A percentile compares a stretch with the other conserved stretches of the same genome.
Conservation (phyloP, 2,329 filamentous ascomycete species). For the Penicillium sp. region DNA sequence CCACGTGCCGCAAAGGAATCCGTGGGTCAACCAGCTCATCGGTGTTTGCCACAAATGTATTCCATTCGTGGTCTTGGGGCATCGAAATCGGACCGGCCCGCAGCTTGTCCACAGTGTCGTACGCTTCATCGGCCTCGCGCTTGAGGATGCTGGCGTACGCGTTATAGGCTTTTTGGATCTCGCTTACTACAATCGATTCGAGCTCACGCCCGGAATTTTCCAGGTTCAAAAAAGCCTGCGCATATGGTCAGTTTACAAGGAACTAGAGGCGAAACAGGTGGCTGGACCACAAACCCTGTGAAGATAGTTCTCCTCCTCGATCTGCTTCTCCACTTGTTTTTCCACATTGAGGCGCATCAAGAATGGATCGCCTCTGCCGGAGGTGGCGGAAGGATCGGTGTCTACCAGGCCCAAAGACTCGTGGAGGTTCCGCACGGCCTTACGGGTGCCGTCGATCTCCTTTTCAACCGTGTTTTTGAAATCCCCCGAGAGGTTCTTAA, state of each 20-base stretch:
- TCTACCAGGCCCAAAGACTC: conserved; percentile 81
- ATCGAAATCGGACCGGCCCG: conserved; percentile 86
- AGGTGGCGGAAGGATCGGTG: conserved; percentile 72
- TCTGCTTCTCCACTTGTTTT: conserved; percentile 85
- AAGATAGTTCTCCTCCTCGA: conserved; percentile 96
- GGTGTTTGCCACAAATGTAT: conserved; percentile 76
- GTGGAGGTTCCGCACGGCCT: conserved; percentile 77
- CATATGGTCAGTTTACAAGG: conserved; percentile 21
- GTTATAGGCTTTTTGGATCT: conserved; percentile 98
- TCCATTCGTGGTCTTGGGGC: conserved; percentile 93
- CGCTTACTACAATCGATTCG: conserved; percentile 93
- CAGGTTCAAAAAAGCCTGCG: conserved; percentile 86
- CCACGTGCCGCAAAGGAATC: conserved; percentile 73
- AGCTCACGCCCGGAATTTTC: conserved; percentile 93
- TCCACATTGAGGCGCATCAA: conserved; percentile 85
- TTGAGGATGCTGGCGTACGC: conserved; percentile 90
- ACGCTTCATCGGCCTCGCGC: conserved; percentile 83
- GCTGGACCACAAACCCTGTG: conserved; percentile 69
- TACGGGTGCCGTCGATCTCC: conserved; percentile 84
- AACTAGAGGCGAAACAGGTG: not conserved
- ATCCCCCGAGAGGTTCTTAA: conserved; percentile 88
- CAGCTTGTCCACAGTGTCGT: conserved; percentile 77
- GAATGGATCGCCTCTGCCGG: conserved; percentile 90
- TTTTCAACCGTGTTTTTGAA: conserved; percentile 97
- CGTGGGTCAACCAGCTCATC: conserved; percentile 86